phyloP scores from a whole-genome alignment of 306 rosid genomes.

The Canavalia ensiformis region DNA sequence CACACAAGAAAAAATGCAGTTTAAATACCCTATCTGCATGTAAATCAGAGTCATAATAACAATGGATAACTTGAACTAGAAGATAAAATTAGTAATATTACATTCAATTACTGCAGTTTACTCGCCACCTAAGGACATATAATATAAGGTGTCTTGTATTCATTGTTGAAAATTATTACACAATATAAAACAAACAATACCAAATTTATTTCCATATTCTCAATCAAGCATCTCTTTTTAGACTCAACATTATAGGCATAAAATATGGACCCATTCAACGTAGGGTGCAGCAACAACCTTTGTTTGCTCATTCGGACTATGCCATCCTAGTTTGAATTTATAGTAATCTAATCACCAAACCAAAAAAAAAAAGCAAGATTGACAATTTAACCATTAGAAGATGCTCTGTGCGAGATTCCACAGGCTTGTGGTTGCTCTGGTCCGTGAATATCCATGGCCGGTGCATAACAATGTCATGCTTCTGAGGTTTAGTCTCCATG shows the following conservation, averaged over 20 bases:
- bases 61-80: constrained; percentile 11
- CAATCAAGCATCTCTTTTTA: constrained; percentile 44
- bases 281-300: constrained; percentile 2
- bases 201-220: background rate
- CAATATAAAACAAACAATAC: background rate
- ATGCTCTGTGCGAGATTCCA: constrained; percentile 56
- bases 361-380: constrained; percentile 30
- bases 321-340: constrained; percentile 33
- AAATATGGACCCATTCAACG: constrained; percentile 22
- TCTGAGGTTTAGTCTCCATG: constrained; percentile 38
- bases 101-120: constrained; percentile 27
- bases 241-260: constrained; percentile 4
- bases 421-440: constrained; percentile 48
- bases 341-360: constrained; percentile 30
- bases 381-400: constrained; percentile 57
- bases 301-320: background rate
- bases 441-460: constrained; percentile 74
- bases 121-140: constrained; percentile 23
- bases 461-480: constrained; percentile 45
- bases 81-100: background rate
- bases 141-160: background rate
- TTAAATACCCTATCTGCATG: constrained; percentile 20
- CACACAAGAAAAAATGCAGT: background rate
- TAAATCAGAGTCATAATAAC: constrained; percentile 23
- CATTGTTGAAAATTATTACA: constrained; percentile 28